These are phyloP conservation scores for Carex kokanica DNA, from an alignment of 176 grass and related monocot genomes.

Conservation along the genomic window DNA sequence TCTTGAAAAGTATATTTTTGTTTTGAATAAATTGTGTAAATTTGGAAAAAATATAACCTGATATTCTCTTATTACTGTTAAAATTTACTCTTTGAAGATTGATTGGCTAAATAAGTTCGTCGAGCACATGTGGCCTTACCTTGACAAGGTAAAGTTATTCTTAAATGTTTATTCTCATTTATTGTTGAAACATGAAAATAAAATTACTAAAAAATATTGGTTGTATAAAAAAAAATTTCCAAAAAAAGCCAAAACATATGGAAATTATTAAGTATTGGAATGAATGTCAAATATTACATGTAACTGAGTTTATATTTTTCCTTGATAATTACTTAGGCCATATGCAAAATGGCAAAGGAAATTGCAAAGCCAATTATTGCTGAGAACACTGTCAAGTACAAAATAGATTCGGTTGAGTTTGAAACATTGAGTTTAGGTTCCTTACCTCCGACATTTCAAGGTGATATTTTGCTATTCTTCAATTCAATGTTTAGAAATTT, in stretches of 20 bases:
- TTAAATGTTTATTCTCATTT: background rate
- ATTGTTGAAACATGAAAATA: background rate
- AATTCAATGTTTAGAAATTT: conserved; percentile 9
- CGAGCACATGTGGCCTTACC: conserved; percentile 76
- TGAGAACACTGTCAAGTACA: conserved; percentile 74
- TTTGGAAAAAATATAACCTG: background rate
- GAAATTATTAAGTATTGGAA: no score
- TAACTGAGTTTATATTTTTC: background rate
- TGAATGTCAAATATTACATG: background rate
- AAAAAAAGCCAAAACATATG: no score
- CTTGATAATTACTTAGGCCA: conserved; percentile 44
- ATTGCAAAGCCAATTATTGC: conserved; percentile 78
- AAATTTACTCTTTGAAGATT: conserved; percentile 38
- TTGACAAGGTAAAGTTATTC: conserved; percentile 57
- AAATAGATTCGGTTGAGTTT: conserved; percentile 83
- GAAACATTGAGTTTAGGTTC: conserved; percentile 73
- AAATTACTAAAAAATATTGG: background rate
- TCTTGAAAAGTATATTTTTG: background rate
- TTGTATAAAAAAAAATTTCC: no score
- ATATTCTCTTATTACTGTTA: background rate
- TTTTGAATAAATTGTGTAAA: conserved; percentile 4
- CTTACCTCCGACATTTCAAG: conserved; percentile 73
- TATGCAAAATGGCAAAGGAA: conserved; percentile 75
- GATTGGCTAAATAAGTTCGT: conserved; percentile 86
- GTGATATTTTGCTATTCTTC: conserved; percentile 29